Percentiles rank a stretch among this genome's conserved stretches.
phyloP scores from a whole-genome alignment of 108 stramenopile species.

The Schizochytrium sp. region DNA sequence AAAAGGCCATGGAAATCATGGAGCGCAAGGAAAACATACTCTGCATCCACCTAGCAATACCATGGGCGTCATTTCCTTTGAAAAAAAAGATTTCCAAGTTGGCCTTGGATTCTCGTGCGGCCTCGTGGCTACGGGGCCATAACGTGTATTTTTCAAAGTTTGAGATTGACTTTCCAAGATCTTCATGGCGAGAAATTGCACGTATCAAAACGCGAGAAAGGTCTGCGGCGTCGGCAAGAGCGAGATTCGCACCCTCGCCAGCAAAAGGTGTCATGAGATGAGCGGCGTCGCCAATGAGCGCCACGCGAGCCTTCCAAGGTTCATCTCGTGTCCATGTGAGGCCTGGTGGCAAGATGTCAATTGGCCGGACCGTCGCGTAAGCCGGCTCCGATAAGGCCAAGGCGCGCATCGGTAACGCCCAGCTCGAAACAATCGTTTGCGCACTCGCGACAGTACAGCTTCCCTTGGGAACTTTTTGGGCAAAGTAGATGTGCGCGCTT shows the following conservation, averaged over 20 bases:
- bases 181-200: not conserved
- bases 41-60: not conserved
- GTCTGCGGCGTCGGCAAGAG: not conserved
- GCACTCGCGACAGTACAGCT: not conserved
- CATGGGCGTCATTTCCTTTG: not conserved
- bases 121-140: not conserved
- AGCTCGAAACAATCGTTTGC: not conserved
- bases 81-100: not conserved
- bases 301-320: not conserved
- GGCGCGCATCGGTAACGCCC: not conserved
- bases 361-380: not conserved
- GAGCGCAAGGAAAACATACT: not conserved
- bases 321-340: not conserved
- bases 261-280: constrained; percentile 3
- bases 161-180: not conserved
- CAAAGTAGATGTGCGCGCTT: not conserved
- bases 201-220: not conserved
- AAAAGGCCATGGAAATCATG: not conserved
- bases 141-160: not conserved
- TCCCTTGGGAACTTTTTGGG: not conserved
- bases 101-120: not conserved
- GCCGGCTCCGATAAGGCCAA: not conserved
- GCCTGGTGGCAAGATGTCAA: not conserved
- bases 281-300: not conserved
- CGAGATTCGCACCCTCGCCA: not conserved